Percentiles rank a stretch among this genome's conserved stretches.
These are phyloP conservation scores for Naganishia kalamii DNA, from an alignment of 768 basidiomycete genomes.

Conservation along the genomic window DNA sequence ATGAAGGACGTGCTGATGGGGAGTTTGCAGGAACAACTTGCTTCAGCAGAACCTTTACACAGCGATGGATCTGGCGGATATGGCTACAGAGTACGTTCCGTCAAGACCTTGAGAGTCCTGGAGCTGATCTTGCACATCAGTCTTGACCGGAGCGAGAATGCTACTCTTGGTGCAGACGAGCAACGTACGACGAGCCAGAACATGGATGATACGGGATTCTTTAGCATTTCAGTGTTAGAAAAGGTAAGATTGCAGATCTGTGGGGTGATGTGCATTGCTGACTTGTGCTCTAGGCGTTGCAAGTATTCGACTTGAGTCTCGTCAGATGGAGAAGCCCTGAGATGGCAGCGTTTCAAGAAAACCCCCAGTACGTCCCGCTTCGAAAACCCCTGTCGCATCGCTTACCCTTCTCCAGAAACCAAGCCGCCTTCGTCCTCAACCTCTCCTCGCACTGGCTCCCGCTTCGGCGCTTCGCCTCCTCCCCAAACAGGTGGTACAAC, in stretches of 20 bases:
- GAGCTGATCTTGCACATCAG: constrained; percentile 12
- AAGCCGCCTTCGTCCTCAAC: constrained; percentile 82
- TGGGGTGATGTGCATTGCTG: neutral
- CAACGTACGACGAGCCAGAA: constrained; percentile 57
- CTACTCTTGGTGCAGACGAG: constrained; percentile 44
- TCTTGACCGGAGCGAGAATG: constrained; percentile 43
- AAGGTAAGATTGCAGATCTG: constrained; percentile 27
- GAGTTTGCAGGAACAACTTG: constrained; percentile 37
- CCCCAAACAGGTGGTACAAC: constrained; percentile 64
- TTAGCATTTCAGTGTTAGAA: constrained; percentile 83
- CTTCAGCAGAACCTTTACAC: constrained; percentile 42
- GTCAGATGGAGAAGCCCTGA: constrained; percentile 76
- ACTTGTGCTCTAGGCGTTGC: constrained; percentile 54
- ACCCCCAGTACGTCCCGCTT: constrained; percentile 60
- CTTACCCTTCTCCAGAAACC: constrained; percentile 52
- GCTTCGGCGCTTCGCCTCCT: constrained; percentile 65
- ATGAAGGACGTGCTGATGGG: too few relatives aligned
- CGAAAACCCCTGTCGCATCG: neutral
- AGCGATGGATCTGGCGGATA: constrained; percentile 44
- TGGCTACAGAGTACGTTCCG: constrained; percentile 34
- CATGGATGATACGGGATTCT: constrained; percentile 93
- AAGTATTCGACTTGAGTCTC: constrained; percentile 75
- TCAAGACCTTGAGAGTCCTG: neutral
- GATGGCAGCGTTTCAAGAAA: constrained; percentile 67
- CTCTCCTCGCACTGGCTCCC: constrained; percentile 85